Conservation (phyloP, 768 basidiomycete species). For the Kwoniella newhampshirensis region DNA sequence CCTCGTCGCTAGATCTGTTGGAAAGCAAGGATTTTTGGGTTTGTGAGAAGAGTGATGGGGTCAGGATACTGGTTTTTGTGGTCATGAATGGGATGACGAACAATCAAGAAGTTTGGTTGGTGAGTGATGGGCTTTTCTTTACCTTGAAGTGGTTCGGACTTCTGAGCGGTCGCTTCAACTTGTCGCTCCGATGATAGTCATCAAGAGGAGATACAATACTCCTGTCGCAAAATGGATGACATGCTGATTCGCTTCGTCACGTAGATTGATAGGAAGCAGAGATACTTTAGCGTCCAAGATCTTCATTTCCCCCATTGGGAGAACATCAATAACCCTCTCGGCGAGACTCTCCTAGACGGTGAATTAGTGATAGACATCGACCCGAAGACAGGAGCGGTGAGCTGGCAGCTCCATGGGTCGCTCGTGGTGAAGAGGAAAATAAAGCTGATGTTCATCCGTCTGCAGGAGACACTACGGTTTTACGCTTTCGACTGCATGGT, state of each 20-base stretch:
- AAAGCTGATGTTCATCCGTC: not conserved
- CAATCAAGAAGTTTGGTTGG: constrained; percentile 68
- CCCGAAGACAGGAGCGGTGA: constrained; percentile 67
- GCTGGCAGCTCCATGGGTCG: constrained; percentile 40
- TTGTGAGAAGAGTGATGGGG: constrained; percentile 96
- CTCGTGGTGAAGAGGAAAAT: too few species aligned
- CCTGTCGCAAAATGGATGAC: constrained; percentile 1
- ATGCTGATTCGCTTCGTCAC: not conserved
- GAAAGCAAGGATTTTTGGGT: constrained; percentile 95
- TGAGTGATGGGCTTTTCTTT: constrained; percentile 54
- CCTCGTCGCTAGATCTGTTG: constrained; percentile 68
- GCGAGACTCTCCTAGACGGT: constrained; percentile 83
- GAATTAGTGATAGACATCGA: constrained; percentile 91
- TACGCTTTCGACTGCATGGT: constrained; percentile 93
- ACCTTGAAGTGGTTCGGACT: too few species aligned
- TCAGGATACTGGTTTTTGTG: constrained; percentile 83
- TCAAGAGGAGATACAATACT: too few species aligned
- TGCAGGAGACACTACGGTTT: constrained; percentile 74
- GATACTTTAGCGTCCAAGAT: constrained; percentile 70
- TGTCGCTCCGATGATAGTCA: too few species aligned
- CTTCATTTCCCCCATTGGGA: constrained; percentile 89
- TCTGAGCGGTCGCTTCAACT: too few species aligned
- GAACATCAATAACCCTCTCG: constrained; percentile 65
- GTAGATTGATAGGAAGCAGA: constrained; percentile 93
- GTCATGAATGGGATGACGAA: constrained; percentile 60